Evolutionary conservation across 2,329 filamentous ascomycete genomes (phyloP), one percentile per base, ranked within the genome.

Genomic region (Aspergillus tanneri): DNA sequence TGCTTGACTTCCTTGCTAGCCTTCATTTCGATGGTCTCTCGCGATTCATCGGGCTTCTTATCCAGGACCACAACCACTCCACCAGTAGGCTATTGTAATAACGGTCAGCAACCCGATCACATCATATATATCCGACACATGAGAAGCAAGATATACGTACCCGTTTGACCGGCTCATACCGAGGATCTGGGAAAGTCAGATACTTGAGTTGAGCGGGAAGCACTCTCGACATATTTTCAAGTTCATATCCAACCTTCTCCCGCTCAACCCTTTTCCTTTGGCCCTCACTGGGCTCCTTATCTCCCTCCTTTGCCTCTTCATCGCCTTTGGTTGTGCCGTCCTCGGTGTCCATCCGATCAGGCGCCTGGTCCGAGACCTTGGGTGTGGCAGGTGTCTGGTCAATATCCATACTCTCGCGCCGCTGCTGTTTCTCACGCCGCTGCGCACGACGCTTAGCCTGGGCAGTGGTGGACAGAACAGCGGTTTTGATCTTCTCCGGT

Each of bases 181-280:
- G 85, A 37, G 88, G 88, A 55, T 88, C 82, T 40, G 89, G 84
- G 78, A 99, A 96, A 70, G 84, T 95, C 65, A 99, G 89, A 70
- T 92, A 96, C 77, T 95, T 96, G 64, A 97, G 82, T 75, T 99
- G 93, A 38, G 84, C 83, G 1, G 91, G 93, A 39, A 99, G 82
- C 27, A 99, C 90, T 61, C 93, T 83, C 46, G 88, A 95, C 90
- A 99, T 95, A 77, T 99, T 99, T 66, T 93, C 88, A 53, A 99
- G 81, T 56, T 96, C 90, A 68, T 93, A 96, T 59, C 93, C 93
- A 50, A 95, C 82, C 81, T 96, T 97, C 76, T 99, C 93, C 77
- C 93, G 95, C 72, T 96, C 90, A 0, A 78, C 76, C 78, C 93
- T 95, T 81, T 95, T 96, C 81, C 92, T 96, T 28, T 78, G 74